Evolutionary conservation across 768 basidiomycete species (phyloP), one percentile per base, ranked within the genome.

Genomic region (Suillus plorans): DNA sequence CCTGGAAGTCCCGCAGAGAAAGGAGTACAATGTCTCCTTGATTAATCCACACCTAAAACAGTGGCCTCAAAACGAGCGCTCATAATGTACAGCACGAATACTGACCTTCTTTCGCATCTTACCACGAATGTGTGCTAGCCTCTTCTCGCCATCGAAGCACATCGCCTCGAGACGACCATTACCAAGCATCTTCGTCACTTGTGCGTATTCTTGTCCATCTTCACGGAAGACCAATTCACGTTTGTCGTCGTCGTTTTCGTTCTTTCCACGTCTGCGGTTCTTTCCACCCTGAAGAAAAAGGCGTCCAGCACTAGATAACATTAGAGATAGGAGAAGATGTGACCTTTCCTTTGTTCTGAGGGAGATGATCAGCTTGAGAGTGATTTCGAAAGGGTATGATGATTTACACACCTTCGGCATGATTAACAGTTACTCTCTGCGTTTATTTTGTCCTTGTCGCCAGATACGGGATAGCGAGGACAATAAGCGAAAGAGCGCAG

Each of bases 251-350:
- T 99, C 97, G 81, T 97, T 97, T 83, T 99, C 97, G 80, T 98
- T 99, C 88, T 99, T 99, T 85, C 97, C 97, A 81, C 97, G 86
- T 86, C 97, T 87, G 81, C 97, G 88, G 82, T 99, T 99, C 86
- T 99, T 99, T 67, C 97, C 97, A 77, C 97, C 97, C 96, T 99
- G 72, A 68, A 64, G 49, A 59, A 39, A 37, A 22, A 39, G 64
- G 52, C 56, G 47, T 45, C 39, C 20, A 45, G 53, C 16, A 60
- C 8, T 37, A 37, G 36, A 37, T 37, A 37, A 37, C 36, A 37
- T 37, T 37, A 37, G 36, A 37, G 7, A 37, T 37, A 39, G 36
- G 47, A 34, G 18, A 55, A 65, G 59, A n/a, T 41, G 77, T 62
- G 63, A 89, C 89, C 84, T 90, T 90, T 84, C 89, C 89, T 78